These are phyloP conservation scores for Endogone sp. DNA, from an alignment of 192 early-diverging fungal species.

Conservation along the genomic window DNA sequence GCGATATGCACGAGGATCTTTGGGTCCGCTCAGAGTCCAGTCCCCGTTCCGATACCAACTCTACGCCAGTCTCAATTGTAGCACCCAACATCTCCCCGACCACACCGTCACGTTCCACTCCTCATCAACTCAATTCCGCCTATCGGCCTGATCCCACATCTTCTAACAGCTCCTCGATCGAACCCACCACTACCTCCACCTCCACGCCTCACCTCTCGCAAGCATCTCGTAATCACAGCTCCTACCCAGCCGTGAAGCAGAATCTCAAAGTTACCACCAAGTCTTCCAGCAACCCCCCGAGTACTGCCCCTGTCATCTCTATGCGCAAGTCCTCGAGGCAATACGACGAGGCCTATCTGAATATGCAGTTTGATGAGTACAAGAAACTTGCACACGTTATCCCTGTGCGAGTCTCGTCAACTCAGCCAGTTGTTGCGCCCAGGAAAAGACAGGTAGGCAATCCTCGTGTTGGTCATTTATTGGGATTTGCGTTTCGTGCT, in stretches of 20 bases:
- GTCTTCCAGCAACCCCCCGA: not conserved
- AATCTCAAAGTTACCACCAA: constrained; percentile 3
- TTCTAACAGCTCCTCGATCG: constrained; percentile 9
- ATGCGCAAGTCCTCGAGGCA: not conserved
- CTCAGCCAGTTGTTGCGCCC: not conserved
- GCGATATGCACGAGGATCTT: constrained; percentile 7
- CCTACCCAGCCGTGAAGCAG: not conserved
- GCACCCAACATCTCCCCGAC: constrained; percentile 5
- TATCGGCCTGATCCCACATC: not conserved
- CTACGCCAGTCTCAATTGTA: constrained; percentile 3
- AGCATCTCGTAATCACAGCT: not conserved
- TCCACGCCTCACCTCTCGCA: constrained; percentile 11
- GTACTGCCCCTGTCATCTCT: not conserved
- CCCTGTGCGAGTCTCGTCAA: constrained; percentile 24
- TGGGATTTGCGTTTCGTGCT: too few species aligned
- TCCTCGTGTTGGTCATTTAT: too few species aligned
- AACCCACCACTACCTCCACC: constrained; percentile 1
- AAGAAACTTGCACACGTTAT: constrained; percentile 5
- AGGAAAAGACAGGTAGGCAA: too few species aligned
- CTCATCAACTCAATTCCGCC: not conserved
- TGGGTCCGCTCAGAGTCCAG: not conserved
- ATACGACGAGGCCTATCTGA: not conserved
- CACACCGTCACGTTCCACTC: constrained; percentile 2
- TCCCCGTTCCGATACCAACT: not conserved
- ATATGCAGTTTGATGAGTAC: not conserved